Base-by-base conservation (phyloP, 805 yeast genomes). In the Candida morakotiae region DNA sequence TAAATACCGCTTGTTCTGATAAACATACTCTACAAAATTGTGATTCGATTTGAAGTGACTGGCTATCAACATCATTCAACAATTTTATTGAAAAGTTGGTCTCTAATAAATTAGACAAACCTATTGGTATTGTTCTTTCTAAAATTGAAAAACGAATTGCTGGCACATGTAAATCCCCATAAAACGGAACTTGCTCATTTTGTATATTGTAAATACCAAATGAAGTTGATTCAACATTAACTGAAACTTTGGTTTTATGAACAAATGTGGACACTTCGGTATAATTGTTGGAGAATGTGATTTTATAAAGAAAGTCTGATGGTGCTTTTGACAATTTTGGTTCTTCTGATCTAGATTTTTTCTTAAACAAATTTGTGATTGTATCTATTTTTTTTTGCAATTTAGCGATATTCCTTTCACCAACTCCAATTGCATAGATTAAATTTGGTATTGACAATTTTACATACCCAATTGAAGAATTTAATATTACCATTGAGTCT, bases 1-100 rank as follows among this genome's bases (percentile, higher is more conserved):
- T 62, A 6, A 72, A 60, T 5, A 78, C 42, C 0, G 75, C 64
- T 7, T 63, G 60, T 0, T 87, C 78, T 36, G 79, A 76, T 24
- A 83, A 51, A 41, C 79, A 75, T 3, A 81, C 45, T 28, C 88
- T 67, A 35, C 77, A 76, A 48, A 73, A 73, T 4, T 76, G 70
- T 3, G 86, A 78, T 36, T 72, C 78, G 1, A 83, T 52, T 42
- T 79, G 81, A 3, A 82, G 57, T 1, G 77, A 65, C 40, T 72
- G 76, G 2, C 62, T 48, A 2, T 46, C 34, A 14, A n/a, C 21
- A 11, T 9, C 49, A 27, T 75, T 71, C n/a, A 58, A 43, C 10
- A 78, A 46, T 49, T 65, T 64, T 35, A 75, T 34, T n/a, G 60
- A 46, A 43, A 78, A 42, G 41, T 69, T 67, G 9, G 78, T 51